Conservation (phyloP, 2,329 filamentous ascomycete species). For the Penicillium sp. region DNA sequence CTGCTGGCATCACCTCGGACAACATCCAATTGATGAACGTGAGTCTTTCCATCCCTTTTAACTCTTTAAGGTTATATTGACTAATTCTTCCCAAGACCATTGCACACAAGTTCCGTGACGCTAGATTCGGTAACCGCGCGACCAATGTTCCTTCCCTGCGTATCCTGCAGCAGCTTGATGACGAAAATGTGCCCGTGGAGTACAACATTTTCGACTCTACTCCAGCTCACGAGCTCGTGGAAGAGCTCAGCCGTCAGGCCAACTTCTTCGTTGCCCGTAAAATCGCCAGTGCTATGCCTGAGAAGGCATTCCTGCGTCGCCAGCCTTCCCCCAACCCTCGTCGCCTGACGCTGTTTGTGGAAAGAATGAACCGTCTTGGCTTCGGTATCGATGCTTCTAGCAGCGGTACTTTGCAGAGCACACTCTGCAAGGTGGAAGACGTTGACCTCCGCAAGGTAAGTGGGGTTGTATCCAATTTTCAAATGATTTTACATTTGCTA, state of each 20-base stretch:
- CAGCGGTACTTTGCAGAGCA: conserved; percentile 90
- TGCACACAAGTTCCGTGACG: conserved; percentile 86
- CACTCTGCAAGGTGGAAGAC: conserved; percentile 90
- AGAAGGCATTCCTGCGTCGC: conserved; percentile 88
- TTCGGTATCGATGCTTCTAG: conserved; percentile 87
- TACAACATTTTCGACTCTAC: conserved; percentile 94
- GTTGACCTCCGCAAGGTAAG: conserved; percentile 75
- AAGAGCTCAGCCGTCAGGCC: conserved; percentile 91
- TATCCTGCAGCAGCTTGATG: conserved; percentile 88
- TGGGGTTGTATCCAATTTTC: not conserved
- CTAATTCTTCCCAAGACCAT: conserved; percentile 55
- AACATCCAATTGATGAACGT: conserved; percentile 79
- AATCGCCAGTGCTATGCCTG: conserved; percentile 73
- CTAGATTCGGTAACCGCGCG: conserved; percentile 76
- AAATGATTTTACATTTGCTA: conserved; percentile 1
- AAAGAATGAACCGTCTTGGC: conserved; percentile 88
- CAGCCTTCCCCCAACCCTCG: conserved; percentile 83
- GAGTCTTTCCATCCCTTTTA: conserved; percentile 32
- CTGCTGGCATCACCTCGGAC: conserved; percentile 67
- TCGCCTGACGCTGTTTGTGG: conserved; percentile 84
- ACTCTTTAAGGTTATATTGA: not conserved
- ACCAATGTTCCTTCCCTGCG: conserved; percentile 82
- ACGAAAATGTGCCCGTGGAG: conserved; percentile 96
- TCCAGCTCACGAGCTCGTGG: conserved; percentile 84
- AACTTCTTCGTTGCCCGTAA: conserved; percentile 88